Percentiles rank a stretch among this genome's conserved stretches.
phyloP scores from a whole-genome alignment of 148 eudicot species.

The Nepenthes mirabilis region DNA sequence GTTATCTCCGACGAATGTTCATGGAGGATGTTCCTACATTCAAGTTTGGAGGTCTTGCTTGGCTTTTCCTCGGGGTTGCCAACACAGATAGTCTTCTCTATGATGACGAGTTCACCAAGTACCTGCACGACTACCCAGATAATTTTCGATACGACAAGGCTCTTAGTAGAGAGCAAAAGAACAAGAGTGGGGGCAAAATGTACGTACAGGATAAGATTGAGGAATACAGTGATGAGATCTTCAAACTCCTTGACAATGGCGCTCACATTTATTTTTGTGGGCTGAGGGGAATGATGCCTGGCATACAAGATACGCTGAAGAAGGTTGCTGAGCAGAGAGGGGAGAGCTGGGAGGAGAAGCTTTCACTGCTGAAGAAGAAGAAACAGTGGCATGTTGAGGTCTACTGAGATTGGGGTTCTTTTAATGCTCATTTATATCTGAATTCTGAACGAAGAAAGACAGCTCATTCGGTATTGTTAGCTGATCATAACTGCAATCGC shows the following conservation, averaged over 20 bases:
- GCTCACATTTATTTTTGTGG: slow-evolving; percentile 96
- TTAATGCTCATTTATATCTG: too few relatives aligned
- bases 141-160: slow-evolving; percentile 72
- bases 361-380: slow-evolving; percentile 78
- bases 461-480: too few relatives aligned
- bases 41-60: slow-evolving; percentile 79
- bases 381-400: slow-evolving; percentile 99
- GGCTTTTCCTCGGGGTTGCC: slow-evolving; percentile 96
- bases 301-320: slow-evolving; percentile 77
- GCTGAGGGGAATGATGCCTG: slow-evolving; percentile 96
- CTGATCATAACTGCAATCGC: too few relatives aligned
- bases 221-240: slow-evolving; percentile 85
- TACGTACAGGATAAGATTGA: slow-evolving; percentile 92
- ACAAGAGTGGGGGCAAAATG: slow-evolving; percentile 84
- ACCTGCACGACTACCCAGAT: slow-evolving; percentile 51
- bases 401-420: slow-evolving; percentile 24
- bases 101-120: slow-evolving; percentile 69
- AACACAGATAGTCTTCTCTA: slow-evolving; percentile 84
- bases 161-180: slow-evolving; percentile 83
- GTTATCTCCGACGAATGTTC: slow-evolving; percentile 94
- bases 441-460: too few relatives aligned
- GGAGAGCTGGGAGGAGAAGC: slow-evolving; percentile 81
- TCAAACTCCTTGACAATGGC: slow-evolving; percentile 65
- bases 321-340: slow-evolving; percentile 84
- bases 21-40: slow-evolving; percentile 70